phyloP scores from a whole-genome alignment of 2,329 filamentous ascomycete species.

The Clarireedia monteithiana region DNA sequence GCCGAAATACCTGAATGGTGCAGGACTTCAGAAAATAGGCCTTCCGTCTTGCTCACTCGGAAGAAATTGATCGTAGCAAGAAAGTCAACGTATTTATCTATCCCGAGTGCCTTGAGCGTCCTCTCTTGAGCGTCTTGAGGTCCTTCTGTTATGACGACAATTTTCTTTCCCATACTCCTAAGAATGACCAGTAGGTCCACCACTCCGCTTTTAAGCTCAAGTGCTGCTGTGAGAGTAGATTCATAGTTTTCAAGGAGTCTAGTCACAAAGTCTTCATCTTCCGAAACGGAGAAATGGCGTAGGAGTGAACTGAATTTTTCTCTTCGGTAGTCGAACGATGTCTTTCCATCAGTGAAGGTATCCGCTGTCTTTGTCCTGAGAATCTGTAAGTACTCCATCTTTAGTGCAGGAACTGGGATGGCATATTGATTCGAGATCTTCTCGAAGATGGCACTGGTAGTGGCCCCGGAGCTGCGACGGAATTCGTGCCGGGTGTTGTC shows the following conservation, averaged over 20 bases:
- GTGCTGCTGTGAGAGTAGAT: not conserved
- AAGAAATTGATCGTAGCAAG: not conserved
- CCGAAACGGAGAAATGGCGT: not conserved
- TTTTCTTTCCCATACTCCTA: not conserved
- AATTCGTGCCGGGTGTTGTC: not conserved
- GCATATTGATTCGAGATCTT: not conserved
- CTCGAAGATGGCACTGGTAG: not conserved
- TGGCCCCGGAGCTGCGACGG: not conserved
- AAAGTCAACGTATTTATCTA: not conserved
- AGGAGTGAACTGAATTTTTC: not conserved
- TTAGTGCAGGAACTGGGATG: not conserved
- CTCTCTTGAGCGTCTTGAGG: not conserved
- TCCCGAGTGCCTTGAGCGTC: not conserved
- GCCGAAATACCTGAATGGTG: not conserved
- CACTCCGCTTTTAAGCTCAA: not conserved
- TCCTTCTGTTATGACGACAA: not conserved
- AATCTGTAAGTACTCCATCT: not conserved
- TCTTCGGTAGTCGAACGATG: not conserved
- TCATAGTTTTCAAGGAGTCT: not conserved
- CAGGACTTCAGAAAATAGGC: not conserved
- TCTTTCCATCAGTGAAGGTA: not conserved
- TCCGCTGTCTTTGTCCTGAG: not conserved
- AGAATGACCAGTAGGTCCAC: not conserved
- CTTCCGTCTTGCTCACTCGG: not conserved
- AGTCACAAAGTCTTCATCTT: not conserved